Percentiles rank a stretch among this genome's conserved stretches.
These are phyloP conservation scores for Neurospora sp. DNA, from an alignment of 2,329 filamentous ascomycete genomes.

Conservation along the genomic window DNA sequence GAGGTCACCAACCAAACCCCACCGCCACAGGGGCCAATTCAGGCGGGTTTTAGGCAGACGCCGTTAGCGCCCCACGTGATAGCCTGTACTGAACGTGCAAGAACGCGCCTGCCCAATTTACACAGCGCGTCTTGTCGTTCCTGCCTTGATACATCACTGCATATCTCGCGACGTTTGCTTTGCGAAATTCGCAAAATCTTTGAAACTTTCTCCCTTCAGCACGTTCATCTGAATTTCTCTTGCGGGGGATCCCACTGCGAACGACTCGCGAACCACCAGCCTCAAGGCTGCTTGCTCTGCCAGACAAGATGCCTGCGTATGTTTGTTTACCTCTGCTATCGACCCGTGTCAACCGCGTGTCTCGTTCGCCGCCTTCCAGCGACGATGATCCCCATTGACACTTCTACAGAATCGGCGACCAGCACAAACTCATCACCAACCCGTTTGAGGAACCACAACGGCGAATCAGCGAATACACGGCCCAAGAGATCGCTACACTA, in stretches of 20 bases:
- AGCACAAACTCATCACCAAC: constrained; percentile 57
- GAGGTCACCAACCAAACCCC: neutral
- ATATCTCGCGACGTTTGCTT: neutral
- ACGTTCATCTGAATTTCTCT: neutral
- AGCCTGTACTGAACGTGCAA: neutral
- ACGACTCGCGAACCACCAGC: neutral
- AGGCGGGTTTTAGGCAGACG: neutral
- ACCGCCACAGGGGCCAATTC: neutral
- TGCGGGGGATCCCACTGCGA: neutral
- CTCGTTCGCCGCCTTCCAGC: neutral
- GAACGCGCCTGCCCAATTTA: neutral
- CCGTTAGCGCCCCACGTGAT: neutral
- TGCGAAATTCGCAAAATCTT: neutral
- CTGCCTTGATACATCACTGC: neutral
- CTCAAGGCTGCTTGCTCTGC: neutral
- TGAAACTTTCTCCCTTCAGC: neutral
- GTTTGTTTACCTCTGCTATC: constrained; percentile 10
- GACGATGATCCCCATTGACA: constrained; percentile 1
- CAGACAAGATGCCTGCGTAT: constrained; percentile 18
- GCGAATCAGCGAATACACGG: constrained; percentile 71
- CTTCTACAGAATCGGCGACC: constrained; percentile 53
- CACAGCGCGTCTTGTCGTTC: neutral
- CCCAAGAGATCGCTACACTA: constrained; percentile 80
- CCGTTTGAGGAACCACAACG: constrained; percentile 69
- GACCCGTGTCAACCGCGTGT: neutral